Percentiles rank a stretch among this genome's conserved stretches.
These are phyloP conservation scores for Kwoniella pini DNA, from an alignment of 768 basidiomycete genomes.

Conservation along the genomic window DNA sequence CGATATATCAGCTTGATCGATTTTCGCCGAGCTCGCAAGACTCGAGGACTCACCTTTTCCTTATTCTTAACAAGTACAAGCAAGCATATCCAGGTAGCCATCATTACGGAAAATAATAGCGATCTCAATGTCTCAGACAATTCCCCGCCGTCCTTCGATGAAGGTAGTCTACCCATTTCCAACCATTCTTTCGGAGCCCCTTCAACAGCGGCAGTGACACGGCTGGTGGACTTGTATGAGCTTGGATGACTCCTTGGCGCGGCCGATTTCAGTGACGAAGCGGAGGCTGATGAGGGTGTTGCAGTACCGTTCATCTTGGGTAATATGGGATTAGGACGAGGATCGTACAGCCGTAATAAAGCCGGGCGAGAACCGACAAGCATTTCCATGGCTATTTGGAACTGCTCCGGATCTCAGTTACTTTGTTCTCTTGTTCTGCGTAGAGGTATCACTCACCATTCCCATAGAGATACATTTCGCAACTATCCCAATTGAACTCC, in stretches of 20 bases:
- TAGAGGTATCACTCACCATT: slow-evolving; percentile 33
- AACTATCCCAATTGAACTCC: slow-evolving; percentile 21
- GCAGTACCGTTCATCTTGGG: no score
- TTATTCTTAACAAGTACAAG: slow-evolving; percentile 3
- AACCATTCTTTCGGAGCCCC: slow-evolving; percentile 20
- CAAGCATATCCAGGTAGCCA: slow-evolving; percentile 29
- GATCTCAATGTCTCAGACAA: slow-evolving; percentile 11
- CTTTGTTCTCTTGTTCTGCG: not conserved
- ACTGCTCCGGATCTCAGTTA: slow-evolving; percentile 22
- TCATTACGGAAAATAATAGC: slow-evolving; percentile 24
- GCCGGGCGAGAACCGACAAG: slow-evolving; percentile 13
- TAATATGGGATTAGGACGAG: not conserved
- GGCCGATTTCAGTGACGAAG: not conserved
- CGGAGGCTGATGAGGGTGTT: not conserved
- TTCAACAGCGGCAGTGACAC: no score
- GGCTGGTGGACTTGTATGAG: not conserved
- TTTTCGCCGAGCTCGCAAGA: not conserved
- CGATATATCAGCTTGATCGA: not conserved
- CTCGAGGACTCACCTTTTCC: slow-evolving; percentile 10
- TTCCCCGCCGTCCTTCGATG: not conserved
- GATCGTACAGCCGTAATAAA: slow-evolving; percentile 21
- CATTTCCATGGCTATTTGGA: slow-evolving; percentile 24
- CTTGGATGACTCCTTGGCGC: no score
- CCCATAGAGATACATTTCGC: slow-evolving; percentile 26
- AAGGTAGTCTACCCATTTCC: slow-evolving; percentile 16